Conservation (phyloP, 2,329 filamentous ascomycete genomes). For the Aspergillus ibericus region DNA sequence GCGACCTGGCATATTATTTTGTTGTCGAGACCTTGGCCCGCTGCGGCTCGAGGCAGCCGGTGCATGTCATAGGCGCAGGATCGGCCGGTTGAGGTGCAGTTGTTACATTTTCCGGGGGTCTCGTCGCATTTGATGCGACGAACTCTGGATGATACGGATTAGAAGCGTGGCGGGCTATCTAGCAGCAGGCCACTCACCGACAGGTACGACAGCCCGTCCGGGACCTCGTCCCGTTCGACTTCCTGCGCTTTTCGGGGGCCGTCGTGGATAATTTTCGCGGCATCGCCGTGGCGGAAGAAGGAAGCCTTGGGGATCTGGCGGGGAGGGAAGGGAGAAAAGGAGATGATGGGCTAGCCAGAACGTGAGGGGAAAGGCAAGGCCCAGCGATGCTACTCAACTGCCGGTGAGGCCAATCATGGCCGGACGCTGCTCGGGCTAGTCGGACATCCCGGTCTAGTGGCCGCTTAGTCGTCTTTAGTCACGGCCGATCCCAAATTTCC, state of each 20-base stretch:
- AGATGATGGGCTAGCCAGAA: no score
- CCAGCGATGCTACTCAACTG: no score
- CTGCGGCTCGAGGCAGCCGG: not conserved
- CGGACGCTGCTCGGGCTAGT: no score
- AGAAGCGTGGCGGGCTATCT: not conserved
- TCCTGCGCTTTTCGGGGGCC: not conserved
- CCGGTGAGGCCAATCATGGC: no score
- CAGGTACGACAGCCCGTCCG: conserved; percentile 8
- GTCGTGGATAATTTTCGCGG: not conserved
- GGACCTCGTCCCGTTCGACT: not conserved
- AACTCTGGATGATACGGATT: not conserved
- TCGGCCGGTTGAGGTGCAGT: conserved; percentile 5
- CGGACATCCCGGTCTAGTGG: no score
- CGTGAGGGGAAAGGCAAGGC: not conserved
- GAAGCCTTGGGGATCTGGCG: no score
- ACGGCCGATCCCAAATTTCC: no score
- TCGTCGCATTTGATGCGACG: conserved; percentile 3
- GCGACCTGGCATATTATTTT: not conserved
- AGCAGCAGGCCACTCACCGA: not conserved
- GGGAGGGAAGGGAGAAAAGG: no score
- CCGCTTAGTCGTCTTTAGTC: no score
- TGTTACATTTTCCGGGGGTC: not conserved
- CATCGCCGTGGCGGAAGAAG: not conserved
- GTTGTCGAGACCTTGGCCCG: not conserved
- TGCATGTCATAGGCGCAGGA: conserved; percentile 4